These are phyloP conservation scores for Termitomyces sp. DNA, from an alignment of 768 basidiomycete genomes.

Conservation along the genomic window DNA sequence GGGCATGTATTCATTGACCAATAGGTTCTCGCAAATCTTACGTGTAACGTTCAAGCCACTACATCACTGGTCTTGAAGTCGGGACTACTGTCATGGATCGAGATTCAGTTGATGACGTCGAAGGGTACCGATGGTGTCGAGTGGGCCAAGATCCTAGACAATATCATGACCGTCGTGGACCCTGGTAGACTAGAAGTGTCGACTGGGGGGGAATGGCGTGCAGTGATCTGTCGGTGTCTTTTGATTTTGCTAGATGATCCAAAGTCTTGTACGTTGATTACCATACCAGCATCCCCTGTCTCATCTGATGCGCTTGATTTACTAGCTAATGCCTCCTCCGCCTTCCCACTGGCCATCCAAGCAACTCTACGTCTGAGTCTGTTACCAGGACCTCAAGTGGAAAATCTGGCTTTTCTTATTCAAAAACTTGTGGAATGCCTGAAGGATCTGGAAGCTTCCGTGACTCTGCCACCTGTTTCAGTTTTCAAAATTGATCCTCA, in stretches of 20 bases:
- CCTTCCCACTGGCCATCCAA: slow-evolving; percentile 18
- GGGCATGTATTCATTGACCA: neutral
- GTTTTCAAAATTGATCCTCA: too few species aligned
- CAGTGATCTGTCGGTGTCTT: slow-evolving; percentile 49
- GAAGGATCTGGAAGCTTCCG: slow-evolving; percentile 20
- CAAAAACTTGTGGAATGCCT: slow-evolving; percentile 21
- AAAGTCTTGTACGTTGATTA: too few species aligned
- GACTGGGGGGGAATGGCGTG: too few species aligned
- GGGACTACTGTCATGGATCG: slow-evolving; percentile 75
- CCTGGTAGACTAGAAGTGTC: too few species aligned
- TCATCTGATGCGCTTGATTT: neutral
- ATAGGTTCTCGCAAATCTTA: slow-evolving; percentile 72
- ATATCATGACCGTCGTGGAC: slow-evolving; percentile 44
- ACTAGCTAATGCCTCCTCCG: slow-evolving; percentile 6
- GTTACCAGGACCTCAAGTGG: slow-evolving; percentile 20
- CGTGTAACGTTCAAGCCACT: slow-evolving; percentile 62
- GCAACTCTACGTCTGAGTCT: slow-evolving; percentile 31
- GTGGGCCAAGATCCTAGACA: slow-evolving; percentile 63
- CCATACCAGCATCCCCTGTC: too few species aligned
- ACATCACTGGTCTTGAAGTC: slow-evolving; percentile 69
- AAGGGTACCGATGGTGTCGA: slow-evolving; percentile 38
- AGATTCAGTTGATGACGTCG: slow-evolving; percentile 51
- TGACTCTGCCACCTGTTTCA: slow-evolving; percentile 9
- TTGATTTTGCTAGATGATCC: too few species aligned
- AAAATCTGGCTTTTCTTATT: slow-evolving; percentile 26